A percentile compares a stretch with the other conserved stretches of the same genome.
Evolutionary conservation across 208 protist species (phyloP).

Genomic region (Trypanosoma vivax): DNA sequence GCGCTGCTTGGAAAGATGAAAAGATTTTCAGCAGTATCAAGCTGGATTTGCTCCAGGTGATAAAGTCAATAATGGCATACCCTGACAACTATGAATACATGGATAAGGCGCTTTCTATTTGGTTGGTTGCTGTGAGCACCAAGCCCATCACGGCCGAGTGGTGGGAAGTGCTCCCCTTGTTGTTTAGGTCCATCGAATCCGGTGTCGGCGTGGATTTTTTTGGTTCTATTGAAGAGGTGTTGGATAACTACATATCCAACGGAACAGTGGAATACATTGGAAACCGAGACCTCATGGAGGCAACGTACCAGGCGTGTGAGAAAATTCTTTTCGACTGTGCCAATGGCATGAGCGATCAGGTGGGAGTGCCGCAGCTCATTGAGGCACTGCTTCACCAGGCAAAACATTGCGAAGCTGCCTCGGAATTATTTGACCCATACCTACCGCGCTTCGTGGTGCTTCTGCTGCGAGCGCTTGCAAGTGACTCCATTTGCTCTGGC

Average conservation of each 20-base stretch:
- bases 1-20: constrained; percentile 41
- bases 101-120: constrained; percentile 74
- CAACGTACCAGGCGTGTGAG: constrained; percentile 57
- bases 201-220: constrained; percentile 87
- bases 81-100: constrained; percentile 79
- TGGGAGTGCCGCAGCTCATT: constrained; percentile 69
- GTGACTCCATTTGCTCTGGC: constrained; percentile 38
- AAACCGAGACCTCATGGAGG: constrained; percentile 63
- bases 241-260: constrained; percentile 79
- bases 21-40: constrained; percentile 40
- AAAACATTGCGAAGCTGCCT: constrained; percentile 38
- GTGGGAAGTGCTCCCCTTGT: constrained; percentile 60
- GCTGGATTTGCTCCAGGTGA: constrained; percentile 53
- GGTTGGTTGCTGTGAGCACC: constrained; percentile 56
- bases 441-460: constrained; percentile 53
- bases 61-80: constrained; percentile 46
- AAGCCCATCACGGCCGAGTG: constrained; percentile 54
- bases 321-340: constrained; percentile 76
- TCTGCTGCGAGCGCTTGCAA: constrained; percentile 61
- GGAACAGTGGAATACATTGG: constrained; percentile 51
- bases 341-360: constrained; percentile 38
- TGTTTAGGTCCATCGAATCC: constrained; percentile 59
- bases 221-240: constrained; percentile 62
- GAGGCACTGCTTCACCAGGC: constrained; percentile 82
- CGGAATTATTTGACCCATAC: constrained; percentile 47